Evolutionary conservation across 202 grass and related monocot species (phyloP), one percentile per base, ranked within the genome.

Genomic region (Musa balbisiana): DNA sequence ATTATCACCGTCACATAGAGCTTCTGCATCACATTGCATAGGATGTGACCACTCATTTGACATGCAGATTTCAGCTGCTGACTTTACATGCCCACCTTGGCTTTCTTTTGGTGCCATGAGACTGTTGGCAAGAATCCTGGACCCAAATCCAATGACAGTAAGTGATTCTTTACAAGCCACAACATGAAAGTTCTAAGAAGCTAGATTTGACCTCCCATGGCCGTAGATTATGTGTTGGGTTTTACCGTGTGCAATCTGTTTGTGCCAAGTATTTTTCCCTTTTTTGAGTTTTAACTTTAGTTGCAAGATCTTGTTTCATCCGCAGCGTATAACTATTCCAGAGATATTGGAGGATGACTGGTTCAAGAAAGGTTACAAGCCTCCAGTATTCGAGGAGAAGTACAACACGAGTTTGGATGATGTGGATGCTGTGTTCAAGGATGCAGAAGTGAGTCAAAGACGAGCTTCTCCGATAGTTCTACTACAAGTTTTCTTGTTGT

Each of bases 261-360:
- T 33, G 29, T 33, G 29, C 3, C 3, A 33, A 33, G 29, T 3
- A 33, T 33, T 33, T 33, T 33, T 3, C 29, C 29, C 29, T 33
- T 33, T 33, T 33, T 0, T 4, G 4, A 43, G 33, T 43, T 43
- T 43, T 43, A 43, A 43, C 4, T 43, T 43, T 43, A 43, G 33
- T 43, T 43, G 33, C 33, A 43, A 1, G 5, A 43, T 43, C 33
- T 43, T 43, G 33, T 43, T 43, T 43, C 33, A 43, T 43, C 33
- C 33, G 26, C 78, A 92, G 90, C 84, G 90, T 79, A 81, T 92
- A 82, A 87, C 85, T 82, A 75, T 89, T 63, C 72, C 83, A 69
- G 90, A 92, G 82, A 92, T 89, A 89, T n/a, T 89, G 56, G 85
- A 92, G 78, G 90, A 92, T 59, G 87, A 89, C 33, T 92, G 90